phyloP scores from a whole-genome alignment of 352 stramenopile species.

The Globisporangium solare region DNA sequence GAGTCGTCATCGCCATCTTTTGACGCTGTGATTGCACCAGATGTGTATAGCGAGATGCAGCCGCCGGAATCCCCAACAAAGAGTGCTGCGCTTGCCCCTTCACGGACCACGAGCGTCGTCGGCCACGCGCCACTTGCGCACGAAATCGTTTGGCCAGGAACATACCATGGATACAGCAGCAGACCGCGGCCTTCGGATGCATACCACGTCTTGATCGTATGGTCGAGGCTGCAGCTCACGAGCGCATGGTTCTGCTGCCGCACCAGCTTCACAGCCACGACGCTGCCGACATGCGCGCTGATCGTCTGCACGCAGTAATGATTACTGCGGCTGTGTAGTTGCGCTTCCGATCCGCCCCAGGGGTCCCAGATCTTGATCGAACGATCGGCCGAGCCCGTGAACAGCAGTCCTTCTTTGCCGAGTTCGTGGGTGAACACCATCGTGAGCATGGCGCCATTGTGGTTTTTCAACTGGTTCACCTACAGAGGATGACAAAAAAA shows the following conservation, averaged over 20 bases:
- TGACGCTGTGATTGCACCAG: background rate
- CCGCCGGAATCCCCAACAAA: conserved; percentile 66
- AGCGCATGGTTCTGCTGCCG: conserved; percentile 40
- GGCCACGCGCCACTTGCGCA: conserved; percentile 51
- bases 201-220: conserved; percentile 67
- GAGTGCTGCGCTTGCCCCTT: conserved; percentile 33
- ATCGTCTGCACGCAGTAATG: conserved; percentile 65
- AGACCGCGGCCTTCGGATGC: conserved; percentile 45
- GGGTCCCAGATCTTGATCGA: conserved; percentile 74
- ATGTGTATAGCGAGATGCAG: conserved; percentile 53
- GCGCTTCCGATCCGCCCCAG: conserved; percentile 37
- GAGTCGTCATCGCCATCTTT: conserved; percentile 14
- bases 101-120: conserved; percentile 47
- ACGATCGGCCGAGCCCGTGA: conserved; percentile 60
- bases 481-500: conserved; percentile 11
- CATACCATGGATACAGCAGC: conserved; percentile 67
- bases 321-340: conserved; percentile 26
- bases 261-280: conserved; percentile 46
- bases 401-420: conserved; percentile 50
- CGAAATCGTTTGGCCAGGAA: conserved; percentile 50
- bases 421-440: conserved; percentile 41
- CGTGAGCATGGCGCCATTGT: conserved; percentile 41
- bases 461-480: conserved; percentile 42
- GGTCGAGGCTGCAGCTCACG: conserved; percentile 69
- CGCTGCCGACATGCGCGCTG: conserved; percentile 42